phyloP scores from a whole-genome alignment of 23 red algal genomes.

The Gracilaria domingensis region DNA sequence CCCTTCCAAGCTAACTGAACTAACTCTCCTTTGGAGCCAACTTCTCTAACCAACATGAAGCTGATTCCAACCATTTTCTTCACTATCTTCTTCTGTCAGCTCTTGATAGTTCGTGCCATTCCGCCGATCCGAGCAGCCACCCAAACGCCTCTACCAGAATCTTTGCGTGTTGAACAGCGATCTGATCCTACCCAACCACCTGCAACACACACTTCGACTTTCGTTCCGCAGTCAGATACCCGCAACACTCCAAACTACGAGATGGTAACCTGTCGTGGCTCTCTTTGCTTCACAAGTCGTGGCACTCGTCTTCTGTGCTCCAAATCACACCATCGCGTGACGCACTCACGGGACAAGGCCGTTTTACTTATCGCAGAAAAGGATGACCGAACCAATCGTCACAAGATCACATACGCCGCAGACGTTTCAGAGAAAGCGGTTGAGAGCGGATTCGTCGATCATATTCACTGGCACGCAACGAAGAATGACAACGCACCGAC shows the following conservation, averaged over 20 bases:
- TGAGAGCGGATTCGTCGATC: not conserved
- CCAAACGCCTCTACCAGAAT: too few relatives aligned
- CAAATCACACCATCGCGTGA: not conserved
- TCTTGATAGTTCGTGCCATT: too few relatives aligned
- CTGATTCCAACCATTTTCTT: too few relatives aligned
- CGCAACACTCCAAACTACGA: not conserved
- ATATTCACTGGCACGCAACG: not conserved
- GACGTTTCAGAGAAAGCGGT: not conserved
- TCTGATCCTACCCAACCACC: too few relatives aligned
- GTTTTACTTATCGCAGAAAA: not conserved
- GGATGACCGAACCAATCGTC: not conserved
- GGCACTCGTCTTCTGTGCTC: not conserved
- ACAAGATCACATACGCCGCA: not conserved
- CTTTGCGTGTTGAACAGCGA: too few relatives aligned
- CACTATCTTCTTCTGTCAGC: too few relatives aligned
- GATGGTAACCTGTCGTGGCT: not conserved
- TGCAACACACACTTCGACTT: too few relatives aligned
- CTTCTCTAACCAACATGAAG: too few relatives aligned
- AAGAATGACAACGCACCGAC: not conserved
- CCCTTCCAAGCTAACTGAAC: too few relatives aligned
- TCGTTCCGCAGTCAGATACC: too few relatives aligned
- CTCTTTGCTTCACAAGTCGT: not conserved
- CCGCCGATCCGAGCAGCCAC: too few relatives aligned
- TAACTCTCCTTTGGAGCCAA: too few relatives aligned
- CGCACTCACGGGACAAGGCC: not conserved